These are phyloP conservation scores for Starmerella geochares DNA, from an alignment of 805 yeast genomes.

Conservation along the genomic window DNA sequence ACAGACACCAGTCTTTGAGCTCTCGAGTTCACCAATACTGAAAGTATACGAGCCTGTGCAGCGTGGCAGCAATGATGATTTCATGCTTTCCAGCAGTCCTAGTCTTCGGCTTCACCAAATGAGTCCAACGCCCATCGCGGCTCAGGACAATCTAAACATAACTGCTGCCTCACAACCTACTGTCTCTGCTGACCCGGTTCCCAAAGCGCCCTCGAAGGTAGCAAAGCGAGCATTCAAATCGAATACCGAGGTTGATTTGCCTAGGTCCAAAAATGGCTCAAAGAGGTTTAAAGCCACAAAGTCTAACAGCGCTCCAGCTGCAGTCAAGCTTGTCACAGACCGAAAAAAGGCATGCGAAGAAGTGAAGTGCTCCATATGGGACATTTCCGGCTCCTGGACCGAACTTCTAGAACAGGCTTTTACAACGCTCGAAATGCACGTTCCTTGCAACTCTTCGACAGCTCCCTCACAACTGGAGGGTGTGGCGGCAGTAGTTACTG, in stretches of 20 bases:
- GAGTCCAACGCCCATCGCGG: too few relatives aligned
- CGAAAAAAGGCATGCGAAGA: conserved; percentile 9
- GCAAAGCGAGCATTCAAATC: neutral
- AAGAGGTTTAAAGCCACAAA: neutral
- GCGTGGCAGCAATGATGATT: neutral
- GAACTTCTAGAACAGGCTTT: neutral
- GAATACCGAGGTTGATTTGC: neutral
- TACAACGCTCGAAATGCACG: neutral
- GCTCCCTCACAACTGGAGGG: conserved; percentile 3
- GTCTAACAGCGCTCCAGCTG: neutral
- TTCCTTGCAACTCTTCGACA: neutral
- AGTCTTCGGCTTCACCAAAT: neutral
- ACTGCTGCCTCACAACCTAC: too few relatives aligned
- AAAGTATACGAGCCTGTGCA: neutral
- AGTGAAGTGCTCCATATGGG: conserved; percentile 1
- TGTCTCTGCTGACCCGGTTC: too few relatives aligned
- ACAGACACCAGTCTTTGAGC: neutral
- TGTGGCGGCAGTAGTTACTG: conserved; percentile 5
- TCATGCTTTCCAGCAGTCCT: neutral
- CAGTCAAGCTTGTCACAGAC: conserved; percentile 7
- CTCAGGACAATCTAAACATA: too few relatives aligned
- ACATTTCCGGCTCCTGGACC: neutral
- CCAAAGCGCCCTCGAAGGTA: neutral
- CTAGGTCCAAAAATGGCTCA: neutral
- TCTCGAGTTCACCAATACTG: neutral